Base-by-base conservation (phyloP, 257 asterid species). In the Haberlea rhodopensis region DNA sequence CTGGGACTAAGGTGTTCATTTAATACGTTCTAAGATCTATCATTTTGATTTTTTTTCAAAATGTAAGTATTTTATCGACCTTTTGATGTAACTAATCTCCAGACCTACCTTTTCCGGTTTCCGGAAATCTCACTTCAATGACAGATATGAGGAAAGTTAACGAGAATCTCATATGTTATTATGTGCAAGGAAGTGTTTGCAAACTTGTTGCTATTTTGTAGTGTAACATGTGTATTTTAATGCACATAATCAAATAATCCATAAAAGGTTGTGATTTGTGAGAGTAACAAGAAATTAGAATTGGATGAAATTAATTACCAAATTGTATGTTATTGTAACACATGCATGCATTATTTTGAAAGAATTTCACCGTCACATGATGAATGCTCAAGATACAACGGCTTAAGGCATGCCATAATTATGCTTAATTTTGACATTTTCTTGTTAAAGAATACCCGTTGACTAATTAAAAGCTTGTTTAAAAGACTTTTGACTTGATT, bases 1-100 rank as follows among this genome's bases (percentile, higher is more conserved):
- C 95, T 65, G 97, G 97, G 79, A 87, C 91, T 63, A 90, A 87
- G 97, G 97, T 90, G 64, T 71, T 49, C 65, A 5, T 56, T 16
- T 57, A 2, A 24, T 24, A 54, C 34, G 53, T 53, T 26, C 57
- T 60, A 24, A 25, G 18, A 46, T 51, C 34, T 18, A 53, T 62
- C 21, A 7, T 53, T 48, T 65, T 43, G 22, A 26, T 23, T 56
- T 52, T 34, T 66, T 28, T 28, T 37, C 43, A 15, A 28, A 52
- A 52, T n/a, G 10, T 60, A 15, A 40, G 21, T 57, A 5, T 3
- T 48, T n/a, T 4, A 11, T 31, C 22, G 40, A 34, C 49, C 54
- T 25, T 28, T 29, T 57, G 49, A 16, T 52, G 59, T 46, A 57
- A 64, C 26, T 66, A 29, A 31, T 53, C 53, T 23, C 61, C 48